phyloP scores from a whole-genome alignment of 495 filamentous ascomycete species.

The Delitschia confertaspora region DNA sequence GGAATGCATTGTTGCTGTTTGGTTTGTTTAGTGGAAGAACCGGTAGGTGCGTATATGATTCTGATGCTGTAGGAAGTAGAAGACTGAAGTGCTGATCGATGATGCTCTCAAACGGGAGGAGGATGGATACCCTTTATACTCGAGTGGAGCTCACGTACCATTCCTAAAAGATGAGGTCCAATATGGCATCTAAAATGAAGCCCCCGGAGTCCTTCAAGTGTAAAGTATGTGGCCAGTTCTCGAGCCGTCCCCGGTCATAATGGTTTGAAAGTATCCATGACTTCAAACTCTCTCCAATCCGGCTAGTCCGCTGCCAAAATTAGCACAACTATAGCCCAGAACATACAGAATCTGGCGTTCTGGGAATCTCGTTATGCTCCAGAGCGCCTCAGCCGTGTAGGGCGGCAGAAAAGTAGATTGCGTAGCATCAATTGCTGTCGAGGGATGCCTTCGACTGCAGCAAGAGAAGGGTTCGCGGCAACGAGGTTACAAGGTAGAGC shows the following conservation, averaged over 20 bases:
- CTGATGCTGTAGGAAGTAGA: neutral
- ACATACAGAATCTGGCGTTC: conserved; percentile 1
- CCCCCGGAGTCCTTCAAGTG: conserved; percentile 6
- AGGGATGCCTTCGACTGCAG: neutral
- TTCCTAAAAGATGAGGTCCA: no score
- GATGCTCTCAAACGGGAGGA: conserved; percentile 14
- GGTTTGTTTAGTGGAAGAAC: neutral
- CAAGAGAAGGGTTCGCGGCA: no score
- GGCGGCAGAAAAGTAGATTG: conserved; percentile 21
- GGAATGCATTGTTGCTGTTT: conserved; percentile 39
- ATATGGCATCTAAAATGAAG: no score
- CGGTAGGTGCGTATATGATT: conserved; percentile 4
- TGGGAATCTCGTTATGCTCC: conserved; percentile 4
- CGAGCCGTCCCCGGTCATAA: conserved; percentile 6
- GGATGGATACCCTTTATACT: conserved; percentile 11
- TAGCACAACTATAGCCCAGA: conserved; percentile 14
- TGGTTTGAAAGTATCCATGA: conserved; percentile 7
- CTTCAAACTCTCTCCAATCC: conserved; percentile 1
- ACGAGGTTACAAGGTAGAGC: no score
- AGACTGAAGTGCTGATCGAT: conserved; percentile 9
- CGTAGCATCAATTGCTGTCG: conserved; percentile 2
- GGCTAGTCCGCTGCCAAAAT: conserved; percentile 14
- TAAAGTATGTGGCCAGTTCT: conserved; percentile 11
- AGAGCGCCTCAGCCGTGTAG: conserved; percentile 13
- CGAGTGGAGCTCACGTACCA: no score